Evolutionary conservation across 106 monocot species (phyloP).

Genomic region (Allium fistulosum): DNA sequence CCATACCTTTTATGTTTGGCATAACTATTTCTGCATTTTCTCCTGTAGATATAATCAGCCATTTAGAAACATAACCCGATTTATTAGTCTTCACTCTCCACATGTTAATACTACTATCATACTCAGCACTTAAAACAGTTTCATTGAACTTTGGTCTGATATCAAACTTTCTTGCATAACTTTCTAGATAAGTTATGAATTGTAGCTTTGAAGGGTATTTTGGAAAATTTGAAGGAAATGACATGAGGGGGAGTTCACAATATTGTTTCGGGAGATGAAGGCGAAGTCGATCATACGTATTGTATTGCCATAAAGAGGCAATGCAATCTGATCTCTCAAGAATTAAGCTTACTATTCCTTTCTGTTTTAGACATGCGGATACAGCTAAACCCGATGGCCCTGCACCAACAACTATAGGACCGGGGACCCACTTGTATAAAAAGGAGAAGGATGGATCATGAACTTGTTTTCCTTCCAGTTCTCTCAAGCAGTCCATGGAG

Average conservation of each 20-base stretch:
- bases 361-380: slow-evolving; percentile 36
- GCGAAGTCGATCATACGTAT: slow-evolving; percentile 40
- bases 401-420: slow-evolving; percentile 33
- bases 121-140: slow-evolving; percentile 25
- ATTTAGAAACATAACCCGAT: slow-evolving; percentile 21
- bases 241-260: slow-evolving; percentile 47
- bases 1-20: slow-evolving; percentile 51
- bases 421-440: slow-evolving; percentile 8
- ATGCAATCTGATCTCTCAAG: slow-evolving; percentile 46
- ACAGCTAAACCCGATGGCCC: slow-evolving; percentile 46
- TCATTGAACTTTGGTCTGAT: slow-evolving; percentile 18
- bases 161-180: slow-evolving; percentile 25
- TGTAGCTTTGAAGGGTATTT: slow-evolving; percentile 44
- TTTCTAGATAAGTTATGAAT: slow-evolving; percentile 40
- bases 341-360: slow-evolving; percentile 27
- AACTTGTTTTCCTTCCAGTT: slow-evolving; percentile 12
- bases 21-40: slow-evolving; percentile 67
- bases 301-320: slow-evolving; percentile 45
- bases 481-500: slow-evolving; percentile 6
- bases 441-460: neutral
- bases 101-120: slow-evolving; percentile 6
- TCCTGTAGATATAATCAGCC: slow-evolving; percentile 72
- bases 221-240: slow-evolving; percentile 31
- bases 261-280: slow-evolving; percentile 44
- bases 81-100: slow-evolving; percentile 18